Evolutionary conservation across 2,329 filamentous ascomycete genomes (phyloP), one percentile per base, ranked within the genome.

Genomic region (Aspergillus ibericus): DNA sequence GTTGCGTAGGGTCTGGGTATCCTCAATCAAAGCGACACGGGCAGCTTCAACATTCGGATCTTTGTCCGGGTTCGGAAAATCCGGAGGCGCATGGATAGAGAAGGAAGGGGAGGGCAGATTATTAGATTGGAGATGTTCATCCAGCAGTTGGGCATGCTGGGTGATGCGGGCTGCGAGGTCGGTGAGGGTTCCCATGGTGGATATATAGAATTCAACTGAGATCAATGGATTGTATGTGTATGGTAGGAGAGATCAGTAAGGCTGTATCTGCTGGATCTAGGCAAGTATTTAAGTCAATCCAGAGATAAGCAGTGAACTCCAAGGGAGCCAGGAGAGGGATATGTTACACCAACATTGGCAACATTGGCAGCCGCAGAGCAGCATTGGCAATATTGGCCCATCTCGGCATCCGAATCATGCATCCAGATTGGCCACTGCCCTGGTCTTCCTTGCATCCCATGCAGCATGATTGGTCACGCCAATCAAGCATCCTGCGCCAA

Each of bases 51-150:
- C 40, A n/a, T 9, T 9, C 0, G 52, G 22, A 25, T 54, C 52
- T 10, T 55, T 42, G 2, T 48, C 32, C 3, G 53, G 53, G 20
- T 55, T 55, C 6, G 40, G 42, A 18, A 54, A 55, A 22, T 55
- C 53, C 8, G 32, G 53, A 2, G 25, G n/a, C 4, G 20, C 13
- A n/a, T 9, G 20, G 20, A 10, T 4, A 16, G 18, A 5, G 9
- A 25, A 36, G 0, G 53, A 55, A 1, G 34, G 48, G 2, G 12
- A 8, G n/a, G 29, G 29, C 6, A 51, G 29, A 9, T 22, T 35
- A 12, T 34, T 32, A 0, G 15, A 51, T 16, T 51, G 16, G 4
- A 51, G 29, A 20, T 51, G 29, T 3, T 16, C 29, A 20, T 51
- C 48, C 7, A 51, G 29, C n/a, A 51, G 27, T 7, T 15, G 12